Evolutionary conservation across 306 rosid genomes (phyloP).

Genomic region (Macrotyloma uniflorum): DNA sequence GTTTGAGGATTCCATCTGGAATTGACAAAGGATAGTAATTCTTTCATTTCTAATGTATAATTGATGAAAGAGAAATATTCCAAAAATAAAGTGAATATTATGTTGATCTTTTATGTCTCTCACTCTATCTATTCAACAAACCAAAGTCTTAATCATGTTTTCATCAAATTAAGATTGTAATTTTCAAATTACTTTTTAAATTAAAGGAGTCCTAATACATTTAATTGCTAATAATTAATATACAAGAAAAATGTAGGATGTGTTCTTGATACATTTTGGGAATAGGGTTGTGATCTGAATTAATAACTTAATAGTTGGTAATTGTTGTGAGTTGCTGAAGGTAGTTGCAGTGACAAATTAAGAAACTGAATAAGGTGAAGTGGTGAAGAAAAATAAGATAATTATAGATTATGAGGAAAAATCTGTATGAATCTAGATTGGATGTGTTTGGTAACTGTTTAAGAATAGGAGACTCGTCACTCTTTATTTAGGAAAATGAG

Average conservation of each 20-base stretch:
- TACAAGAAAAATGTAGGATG: neutral
- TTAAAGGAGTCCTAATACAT: neutral
- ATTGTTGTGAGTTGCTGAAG: neutral
- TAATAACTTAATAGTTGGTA: neutral
- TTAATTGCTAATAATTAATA: neutral
- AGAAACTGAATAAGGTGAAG: neutral
- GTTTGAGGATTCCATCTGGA: neutral
- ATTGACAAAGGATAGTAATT: neutral
- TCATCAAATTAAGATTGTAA: neutral
- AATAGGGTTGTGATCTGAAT: neutral
- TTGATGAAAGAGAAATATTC: neutral
- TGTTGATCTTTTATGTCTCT: neutral
- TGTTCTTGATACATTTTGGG: neutral
- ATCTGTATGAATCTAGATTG: neutral
- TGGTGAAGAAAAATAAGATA: neutral
- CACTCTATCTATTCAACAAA: neutral
- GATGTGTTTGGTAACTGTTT: neutral
- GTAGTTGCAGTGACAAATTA: neutral
- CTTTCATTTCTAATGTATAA: neutral
- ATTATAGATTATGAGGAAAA: neutral
- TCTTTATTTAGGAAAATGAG: neutral
- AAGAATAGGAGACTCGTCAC: neutral
- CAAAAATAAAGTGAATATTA: neutral
- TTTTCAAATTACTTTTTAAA: neutral
- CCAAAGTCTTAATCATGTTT: neutral